Conservation (phyloP, 129 eudicot genomes). For the Tagetes erecta region DNA sequence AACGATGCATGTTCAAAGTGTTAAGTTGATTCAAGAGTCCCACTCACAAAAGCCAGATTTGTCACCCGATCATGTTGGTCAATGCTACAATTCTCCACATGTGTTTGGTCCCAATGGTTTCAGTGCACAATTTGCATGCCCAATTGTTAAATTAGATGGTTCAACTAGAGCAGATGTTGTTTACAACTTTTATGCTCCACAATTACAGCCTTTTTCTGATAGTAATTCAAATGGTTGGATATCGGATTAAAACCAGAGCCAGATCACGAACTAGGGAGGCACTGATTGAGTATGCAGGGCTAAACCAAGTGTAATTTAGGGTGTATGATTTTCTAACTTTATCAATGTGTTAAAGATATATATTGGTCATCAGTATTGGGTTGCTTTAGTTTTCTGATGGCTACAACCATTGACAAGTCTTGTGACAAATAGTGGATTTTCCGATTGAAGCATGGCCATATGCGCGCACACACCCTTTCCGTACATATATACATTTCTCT, state of each 20-base stretch:
- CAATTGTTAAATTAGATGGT: neutral
- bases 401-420: no score
- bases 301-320: neutral
- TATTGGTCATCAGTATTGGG: neutral
- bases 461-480: no score
- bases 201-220: conserved; percentile 25
- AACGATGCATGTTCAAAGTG: conserved; percentile 14
- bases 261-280: no score
- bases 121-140: conserved; percentile 16
- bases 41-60: conserved; percentile 20
- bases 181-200: conserved; percentile 29
- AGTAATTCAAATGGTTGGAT: conserved; percentile 27
- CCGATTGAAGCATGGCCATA: no score
- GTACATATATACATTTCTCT: no score
- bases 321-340: neutral
- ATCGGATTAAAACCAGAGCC: conserved; percentile 3
- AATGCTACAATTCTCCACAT: conserved; percentile 25
- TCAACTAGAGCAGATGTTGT: conserved; percentile 24
- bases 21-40: conserved; percentile 21
- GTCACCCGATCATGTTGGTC: conserved; percentile 4
- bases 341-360: neutral
- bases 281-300: no score
- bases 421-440: no score
- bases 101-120: conserved; percentile 23
- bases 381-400: no score